Evolutionary conservation across 768 basidiomycete species (phyloP).

Genomic region (Hydnomerulius pinastri): DNA sequence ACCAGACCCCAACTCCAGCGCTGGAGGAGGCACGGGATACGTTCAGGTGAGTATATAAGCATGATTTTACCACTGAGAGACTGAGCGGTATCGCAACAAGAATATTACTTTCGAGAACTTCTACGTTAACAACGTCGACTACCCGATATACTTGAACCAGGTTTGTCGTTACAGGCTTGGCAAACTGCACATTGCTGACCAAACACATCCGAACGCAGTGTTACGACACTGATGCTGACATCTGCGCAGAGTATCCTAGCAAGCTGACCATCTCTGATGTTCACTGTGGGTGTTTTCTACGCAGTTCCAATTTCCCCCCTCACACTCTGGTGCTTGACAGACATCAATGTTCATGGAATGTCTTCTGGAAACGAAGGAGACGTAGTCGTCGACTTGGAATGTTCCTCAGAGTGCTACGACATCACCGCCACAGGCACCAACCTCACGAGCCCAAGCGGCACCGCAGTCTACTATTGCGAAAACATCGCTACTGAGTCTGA

Average conservation of each 20-base stretch:
- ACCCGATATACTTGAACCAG: constrained; percentile 43
- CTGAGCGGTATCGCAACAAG: neutral
- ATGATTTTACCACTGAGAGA: neutral
- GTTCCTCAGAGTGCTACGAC: constrained; percentile 38
- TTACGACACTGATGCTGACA: constrained; percentile 34
- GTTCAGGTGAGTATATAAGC: constrained; percentile 32
- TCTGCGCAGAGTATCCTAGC: constrained; percentile 41
- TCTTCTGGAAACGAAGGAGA: constrained; percentile 41
- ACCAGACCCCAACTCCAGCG: constrained; percentile 37
- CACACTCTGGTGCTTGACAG: constrained; percentile 11
- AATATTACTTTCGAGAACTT: constrained; percentile 28
- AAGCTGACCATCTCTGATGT: constrained; percentile 42
- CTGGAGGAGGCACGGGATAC: constrained; percentile 46
- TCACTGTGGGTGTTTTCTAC: constrained; percentile 32
- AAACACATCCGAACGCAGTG: constrained; percentile 27
- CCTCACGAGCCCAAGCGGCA: constrained; percentile 31
- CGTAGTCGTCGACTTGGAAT: constrained; percentile 45
- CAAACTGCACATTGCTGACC: too few relatives aligned
- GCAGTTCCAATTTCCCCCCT: neutral
- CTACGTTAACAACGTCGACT: constrained; percentile 40
- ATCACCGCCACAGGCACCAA: constrained; percentile 37
- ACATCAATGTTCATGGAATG: constrained; percentile 43
- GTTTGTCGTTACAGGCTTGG: constrained; percentile 12
- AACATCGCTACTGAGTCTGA: constrained; percentile 32
- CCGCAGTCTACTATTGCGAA: constrained; percentile 36